Base-by-base conservation (phyloP, 225 moss, liverwort and hornwort species). In the Lunularia cruciata region DNA sequence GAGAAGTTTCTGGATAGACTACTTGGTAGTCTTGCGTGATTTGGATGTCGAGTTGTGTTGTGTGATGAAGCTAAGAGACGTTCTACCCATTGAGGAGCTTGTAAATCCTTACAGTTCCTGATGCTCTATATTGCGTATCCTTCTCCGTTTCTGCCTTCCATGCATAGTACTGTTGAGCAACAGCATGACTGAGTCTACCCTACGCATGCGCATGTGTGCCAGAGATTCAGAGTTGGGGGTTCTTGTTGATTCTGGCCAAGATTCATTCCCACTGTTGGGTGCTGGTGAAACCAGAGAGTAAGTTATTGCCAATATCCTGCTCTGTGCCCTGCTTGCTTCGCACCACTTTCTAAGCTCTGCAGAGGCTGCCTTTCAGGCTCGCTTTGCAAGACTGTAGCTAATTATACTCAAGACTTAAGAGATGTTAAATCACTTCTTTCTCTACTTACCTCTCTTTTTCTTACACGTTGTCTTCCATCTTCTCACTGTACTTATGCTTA, bases 191-290 rank as follows among this genome's bases (percentile, higher is more conserved):
- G 72, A 40, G 60, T 23, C 48, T 47, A 26, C 27, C 34, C 13
- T 49, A 23, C 70, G 67, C 35, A 67, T 67, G 67, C 54, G 73
- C 57, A 57, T 69, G 69, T 69, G 69, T 43, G 32, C 36, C 69
- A 69, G 69, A 69, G 57, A 69, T 57, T 69, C 69, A 69, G 69
- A 69, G 56, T 56, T 69, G 69, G 69, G 55, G 57, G 56, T 38
- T 47, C 26, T 69, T 26, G 69, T 69, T 56, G 69, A 28, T 40
- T 57, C 69, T 46, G 69, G 42, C 35, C 69, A 56, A 69, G 54
- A 69, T 38, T 57, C 69, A 55, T 37, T 26, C 36, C 39, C 43
- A 26, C 25, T 40, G 55, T 69, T 69, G 39, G 26, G 14, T 57
- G 27, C 69, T 56, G 69, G 69, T 69, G 69, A 69, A 69, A 69